Conservation (phyloP, 2,329 filamentous ascomycete genomes). For the Diaporthe vaccinii region DNA sequence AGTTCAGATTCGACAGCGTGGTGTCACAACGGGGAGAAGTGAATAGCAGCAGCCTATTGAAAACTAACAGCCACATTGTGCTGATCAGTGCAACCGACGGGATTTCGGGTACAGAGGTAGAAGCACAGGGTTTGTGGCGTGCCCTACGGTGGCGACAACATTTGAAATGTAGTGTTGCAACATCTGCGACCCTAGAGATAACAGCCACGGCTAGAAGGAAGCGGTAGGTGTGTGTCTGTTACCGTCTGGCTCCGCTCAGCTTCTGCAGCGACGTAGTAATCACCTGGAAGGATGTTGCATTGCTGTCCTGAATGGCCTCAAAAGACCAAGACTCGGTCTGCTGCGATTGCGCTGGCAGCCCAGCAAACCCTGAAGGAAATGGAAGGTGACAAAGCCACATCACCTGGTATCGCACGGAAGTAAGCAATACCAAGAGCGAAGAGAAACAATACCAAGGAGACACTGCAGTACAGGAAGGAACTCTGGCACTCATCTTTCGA, state of each 20-base stretch:
- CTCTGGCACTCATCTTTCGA: too few species aligned
- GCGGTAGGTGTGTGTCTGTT: neutral
- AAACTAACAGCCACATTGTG: too few species aligned
- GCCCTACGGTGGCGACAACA: neutral
- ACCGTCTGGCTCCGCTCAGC: neutral
- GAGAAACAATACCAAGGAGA: neutral
- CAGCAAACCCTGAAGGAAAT: neutral
- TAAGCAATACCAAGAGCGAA: neutral
- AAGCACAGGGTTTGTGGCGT: neutral
- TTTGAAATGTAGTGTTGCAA: neutral
- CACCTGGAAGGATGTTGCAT: neutral
- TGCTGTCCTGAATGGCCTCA: neutral
- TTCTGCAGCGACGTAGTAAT: neutral
- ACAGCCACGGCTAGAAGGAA: neutral
- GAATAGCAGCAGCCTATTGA: neutral
- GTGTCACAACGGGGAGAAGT: too few species aligned
- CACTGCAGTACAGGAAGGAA: too few species aligned
- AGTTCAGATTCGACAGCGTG: neutral
- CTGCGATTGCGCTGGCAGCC: neutral
- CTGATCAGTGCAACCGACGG: neutral
- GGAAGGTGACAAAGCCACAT: neutral
- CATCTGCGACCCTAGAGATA: neutral
- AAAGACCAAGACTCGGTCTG: neutral
- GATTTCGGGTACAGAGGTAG: neutral
- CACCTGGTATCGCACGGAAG: neutral